Conservation (phyloP, 108 stramenopile species). For the Nannochloropsis granulata region DNA sequence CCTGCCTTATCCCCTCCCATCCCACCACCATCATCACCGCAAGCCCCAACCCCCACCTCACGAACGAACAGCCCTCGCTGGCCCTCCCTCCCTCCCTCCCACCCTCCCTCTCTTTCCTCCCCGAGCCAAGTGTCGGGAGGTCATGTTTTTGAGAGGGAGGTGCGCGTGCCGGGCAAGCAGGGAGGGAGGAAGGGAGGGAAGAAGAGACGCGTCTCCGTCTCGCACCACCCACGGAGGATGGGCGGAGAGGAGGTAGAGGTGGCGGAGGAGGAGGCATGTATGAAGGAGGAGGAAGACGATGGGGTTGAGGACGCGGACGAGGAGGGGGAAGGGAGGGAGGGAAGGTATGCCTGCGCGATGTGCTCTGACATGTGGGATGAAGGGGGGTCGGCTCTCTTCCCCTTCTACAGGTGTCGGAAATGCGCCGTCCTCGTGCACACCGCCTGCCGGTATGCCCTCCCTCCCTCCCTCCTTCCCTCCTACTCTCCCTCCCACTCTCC, state of each 20-base stretch:
- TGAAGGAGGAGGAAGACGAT: not conserved
- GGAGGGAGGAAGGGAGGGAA: not conserved
- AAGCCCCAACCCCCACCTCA: too few relatives aligned
- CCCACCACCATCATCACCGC: not conserved
- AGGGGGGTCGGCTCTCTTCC: not conserved
- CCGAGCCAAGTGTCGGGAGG: not conserved
- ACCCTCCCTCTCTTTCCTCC: not conserved
- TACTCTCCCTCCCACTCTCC: not conserved
- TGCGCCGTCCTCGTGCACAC: not conserved
- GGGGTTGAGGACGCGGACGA: not conserved
- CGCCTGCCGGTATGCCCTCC: not conserved
- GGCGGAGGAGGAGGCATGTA: not conserved
- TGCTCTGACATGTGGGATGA: not conserved
- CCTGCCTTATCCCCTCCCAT: not conserved
- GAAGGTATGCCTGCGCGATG: not conserved
- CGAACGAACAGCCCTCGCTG: not conserved
- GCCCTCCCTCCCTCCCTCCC: not conserved
- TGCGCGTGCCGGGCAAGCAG: not conserved
- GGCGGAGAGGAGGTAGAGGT: not conserved
- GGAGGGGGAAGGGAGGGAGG: not conserved
- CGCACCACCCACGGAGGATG: not conserved
- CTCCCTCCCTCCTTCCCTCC: not conserved
- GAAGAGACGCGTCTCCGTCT: not conserved
- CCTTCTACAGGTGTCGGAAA: not conserved
- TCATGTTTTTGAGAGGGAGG: not conserved